phyloP scores from a whole-genome alignment of 73 alveolate species.

The Effrenium voratum region DNA sequence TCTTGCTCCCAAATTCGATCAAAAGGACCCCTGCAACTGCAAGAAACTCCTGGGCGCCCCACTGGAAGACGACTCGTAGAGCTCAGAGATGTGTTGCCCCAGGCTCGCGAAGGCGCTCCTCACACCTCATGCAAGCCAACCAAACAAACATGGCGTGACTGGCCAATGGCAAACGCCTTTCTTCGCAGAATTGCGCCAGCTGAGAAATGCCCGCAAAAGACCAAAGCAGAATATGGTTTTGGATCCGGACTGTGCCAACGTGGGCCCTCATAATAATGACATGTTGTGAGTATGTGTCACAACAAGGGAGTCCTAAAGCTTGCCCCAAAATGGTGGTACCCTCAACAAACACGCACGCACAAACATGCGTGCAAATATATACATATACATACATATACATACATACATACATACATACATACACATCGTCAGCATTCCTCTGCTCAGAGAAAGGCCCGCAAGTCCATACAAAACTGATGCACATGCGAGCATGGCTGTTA shows the following conservation, averaged over 20 bases:
- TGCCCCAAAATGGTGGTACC: neutral
- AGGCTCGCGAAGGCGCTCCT: no score
- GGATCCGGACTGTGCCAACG: neutral
- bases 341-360: neutral
- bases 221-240: neutral
- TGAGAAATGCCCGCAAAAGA: neutral
- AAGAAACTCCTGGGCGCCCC: no score
- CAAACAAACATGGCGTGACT: no score
- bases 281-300: neutral
- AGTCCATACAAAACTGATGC: no score
- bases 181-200: neutral
- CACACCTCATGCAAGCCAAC: no score
- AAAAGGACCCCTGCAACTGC: no score
- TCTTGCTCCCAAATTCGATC: no score
- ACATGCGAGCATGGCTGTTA: no score
- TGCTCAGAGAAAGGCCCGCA: neutral
- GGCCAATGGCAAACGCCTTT: no score
- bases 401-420: conserved; percentile 2
- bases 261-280: neutral
- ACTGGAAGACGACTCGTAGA: no score
- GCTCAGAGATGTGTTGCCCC: no score
- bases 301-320: neutral
- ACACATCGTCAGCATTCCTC: neutral
- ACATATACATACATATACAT: conserved; percentile 8
- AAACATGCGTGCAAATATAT: neutral